phyloP scores from a whole-genome alignment of 805 yeast species.

The Candida ficus region DNA sequence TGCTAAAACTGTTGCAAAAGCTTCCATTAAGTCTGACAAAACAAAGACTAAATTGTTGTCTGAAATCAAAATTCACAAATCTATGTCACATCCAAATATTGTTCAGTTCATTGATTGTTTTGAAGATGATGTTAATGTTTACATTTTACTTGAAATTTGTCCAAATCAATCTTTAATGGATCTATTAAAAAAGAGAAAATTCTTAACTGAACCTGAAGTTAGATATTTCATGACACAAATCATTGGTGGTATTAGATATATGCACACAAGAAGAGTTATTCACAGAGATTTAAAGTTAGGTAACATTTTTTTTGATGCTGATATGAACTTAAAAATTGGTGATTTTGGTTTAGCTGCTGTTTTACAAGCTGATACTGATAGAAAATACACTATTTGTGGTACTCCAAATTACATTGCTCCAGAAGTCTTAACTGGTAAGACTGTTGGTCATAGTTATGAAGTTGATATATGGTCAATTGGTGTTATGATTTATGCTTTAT shows the following conservation, averaged over 20 bases:
- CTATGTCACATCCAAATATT: slow-evolving; percentile 81
- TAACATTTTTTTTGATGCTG: slow-evolving; percentile 87
- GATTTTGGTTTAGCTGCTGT: slow-evolving; percentile 98
- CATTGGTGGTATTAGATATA: slow-evolving; percentile 87
- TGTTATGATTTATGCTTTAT: slow-evolving; percentile 88
- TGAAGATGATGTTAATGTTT: slow-evolving; percentile 93
- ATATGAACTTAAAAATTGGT: slow-evolving; percentile 93
- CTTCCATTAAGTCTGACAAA: slow-evolving; percentile 85
- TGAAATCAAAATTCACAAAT: slow-evolving; percentile 92
- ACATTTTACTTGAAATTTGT: slow-evolving; percentile 89
- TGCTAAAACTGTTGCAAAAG: slow-evolving; percentile 97
- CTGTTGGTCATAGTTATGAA: slow-evolving; percentile 85
- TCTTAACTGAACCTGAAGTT: slow-evolving; percentile 88
- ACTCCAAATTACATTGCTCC: slow-evolving; percentile 99
- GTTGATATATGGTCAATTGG: slow-evolving; percentile 99
- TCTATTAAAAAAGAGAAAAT: slow-evolving; percentile 74
- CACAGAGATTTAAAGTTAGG: slow-evolving; percentile 97
- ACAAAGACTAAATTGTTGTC: slow-evolving; percentile 78
- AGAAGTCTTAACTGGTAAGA: slow-evolving; percentile 87
- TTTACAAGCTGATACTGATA: slow-evolving; percentile 62
- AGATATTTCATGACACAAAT: slow-evolving; percentile 87
- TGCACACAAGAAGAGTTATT: slow-evolving; percentile 87
- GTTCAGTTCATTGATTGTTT: slow-evolving; percentile 94
- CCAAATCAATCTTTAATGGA: slow-evolving; percentile 95
- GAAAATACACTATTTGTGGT: slow-evolving; percentile 94